Evolutionary conservation across 495 filamentous ascomycete genomes (phyloP), one percentile per base, ranked within the genome.

Genomic region (Aspergillus haitiensis): DNA sequence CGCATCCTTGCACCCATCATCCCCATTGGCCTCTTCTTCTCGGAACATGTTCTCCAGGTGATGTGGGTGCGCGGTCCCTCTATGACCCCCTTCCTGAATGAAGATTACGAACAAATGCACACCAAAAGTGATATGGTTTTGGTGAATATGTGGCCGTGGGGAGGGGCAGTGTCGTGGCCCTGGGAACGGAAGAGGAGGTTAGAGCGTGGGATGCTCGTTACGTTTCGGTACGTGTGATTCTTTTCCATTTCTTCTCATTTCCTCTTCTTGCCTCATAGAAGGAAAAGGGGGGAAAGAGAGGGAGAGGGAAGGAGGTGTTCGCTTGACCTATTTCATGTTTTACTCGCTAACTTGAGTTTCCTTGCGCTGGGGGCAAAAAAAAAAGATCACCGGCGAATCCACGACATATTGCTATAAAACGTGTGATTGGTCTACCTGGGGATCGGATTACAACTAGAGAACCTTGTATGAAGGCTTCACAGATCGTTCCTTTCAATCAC

Each of bases 61-160:
- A 84, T 85, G 64, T 78, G 78, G 73, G 84, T 92, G 62, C 76
- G 72, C 32, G 90, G 90, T 3, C 76, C 83, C 18, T 88, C 85
- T 13, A 93, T 93, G 90, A 90, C 87, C 55, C 90, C 90, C 0
- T 88, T 84, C 70, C 66, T 93, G 10, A 92, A 92, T 61, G 76
- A 84, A 42, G 79, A 86, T 49, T 86, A 74, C 67, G 78, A 86
- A 42, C 71, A 81, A 61, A 82, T 77, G 48, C 75, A 83, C 21
- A 77, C 78, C 27, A 67, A 80, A n/a, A 66, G 70, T 44, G 83
- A 87, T 48, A 63, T 78, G 16, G 75, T 84, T 6, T 65, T 81
- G 16, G 75, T 82, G 8, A 77, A 72, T 51, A 76, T 78, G 78
- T 77, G 76, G 74, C 68, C 73, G 3, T 73, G 61, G 59, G 70